phyloP scores from a whole-genome alignment of 2,329 filamentous ascomycete species.

The Fusarium nodosum region DNA sequence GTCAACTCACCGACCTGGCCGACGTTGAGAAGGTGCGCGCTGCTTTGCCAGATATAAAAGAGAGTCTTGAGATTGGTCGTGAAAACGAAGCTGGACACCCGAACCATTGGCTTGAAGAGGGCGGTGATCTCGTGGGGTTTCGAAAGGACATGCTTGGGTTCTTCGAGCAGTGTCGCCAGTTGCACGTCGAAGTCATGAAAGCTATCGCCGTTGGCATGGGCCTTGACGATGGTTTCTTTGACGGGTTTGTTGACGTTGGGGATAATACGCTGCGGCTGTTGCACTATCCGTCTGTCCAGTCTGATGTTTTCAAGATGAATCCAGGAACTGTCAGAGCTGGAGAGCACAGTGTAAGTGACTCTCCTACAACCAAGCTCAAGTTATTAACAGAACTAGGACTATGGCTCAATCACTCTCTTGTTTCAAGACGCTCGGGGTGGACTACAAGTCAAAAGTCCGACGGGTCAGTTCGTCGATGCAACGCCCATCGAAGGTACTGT shows the following conservation, averaged over 20 bases:
- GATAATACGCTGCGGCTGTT: slow-evolving; percentile 81
- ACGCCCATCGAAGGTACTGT: slow-evolving; percentile 85
- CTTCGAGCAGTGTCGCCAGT: slow-evolving; percentile 76
- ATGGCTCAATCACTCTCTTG: slow-evolving; percentile 71
- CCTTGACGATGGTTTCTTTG: slow-evolving; percentile 79
- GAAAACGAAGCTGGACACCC: slow-evolving; percentile 71
- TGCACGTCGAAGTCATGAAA: slow-evolving; percentile 85
- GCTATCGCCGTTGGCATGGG: slow-evolving; percentile 87
- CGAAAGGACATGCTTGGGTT: slow-evolving; percentile 80
- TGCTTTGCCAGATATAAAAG: slow-evolving; percentile 74
- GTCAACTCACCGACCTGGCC: slow-evolving; percentile 64
- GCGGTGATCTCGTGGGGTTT: slow-evolving; percentile 65
- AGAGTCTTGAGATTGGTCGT: slow-evolving; percentile 74
- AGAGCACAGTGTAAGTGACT: slow-evolving; percentile 71
- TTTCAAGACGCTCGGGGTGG: slow-evolving; percentile 72
- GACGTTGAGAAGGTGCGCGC: slow-evolving; percentile 71
- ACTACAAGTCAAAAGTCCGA: slow-evolving; percentile 75
- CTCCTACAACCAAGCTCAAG: background rate
- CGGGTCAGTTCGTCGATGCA: slow-evolving; percentile 83
- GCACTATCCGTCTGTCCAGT: slow-evolving; percentile 79
- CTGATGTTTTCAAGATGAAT: slow-evolving; percentile 74
- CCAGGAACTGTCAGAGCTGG: slow-evolving; percentile 81
- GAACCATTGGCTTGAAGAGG: slow-evolving; percentile 80
- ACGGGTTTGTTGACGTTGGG: slow-evolving; percentile 76
- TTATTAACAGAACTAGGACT: slow-evolving; percentile 58